A percentile compares a stretch with the other conserved stretches of the same genome.
Evolutionary conservation across 2,329 filamentous ascomycete species (phyloP).

Genomic region (Arthrobotrys musiformis): DNA sequence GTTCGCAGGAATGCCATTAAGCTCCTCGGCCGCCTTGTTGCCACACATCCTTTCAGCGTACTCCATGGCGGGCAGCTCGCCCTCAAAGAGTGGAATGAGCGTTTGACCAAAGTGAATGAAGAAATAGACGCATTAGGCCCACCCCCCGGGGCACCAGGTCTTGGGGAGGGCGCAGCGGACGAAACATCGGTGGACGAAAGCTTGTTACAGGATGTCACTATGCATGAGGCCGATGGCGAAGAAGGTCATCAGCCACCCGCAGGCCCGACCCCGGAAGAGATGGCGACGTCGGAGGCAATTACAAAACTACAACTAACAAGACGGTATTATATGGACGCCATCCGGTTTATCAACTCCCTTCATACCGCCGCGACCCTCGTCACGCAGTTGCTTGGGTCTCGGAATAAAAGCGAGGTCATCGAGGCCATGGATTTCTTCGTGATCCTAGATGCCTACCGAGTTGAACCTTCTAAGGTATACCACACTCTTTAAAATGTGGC

Average conservation of each 20-base stretch:
- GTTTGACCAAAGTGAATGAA: conserved; percentile 82
- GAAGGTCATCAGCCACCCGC: conserved; percentile 74
- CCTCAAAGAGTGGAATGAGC: conserved; percentile 83
- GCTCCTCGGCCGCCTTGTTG: conserved; percentile 84
- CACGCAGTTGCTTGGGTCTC: conserved; percentile 87
- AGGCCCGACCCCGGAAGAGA: conserved; percentile 79
- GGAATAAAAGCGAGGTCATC: conserved; percentile 98
- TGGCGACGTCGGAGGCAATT: conserved; percentile 87
- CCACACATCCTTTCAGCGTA: conserved; percentile 91
- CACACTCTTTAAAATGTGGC: neutral
- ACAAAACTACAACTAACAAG: conserved; percentile 86
- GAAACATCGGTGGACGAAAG: conserved; percentile 75
- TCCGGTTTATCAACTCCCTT: conserved; percentile 91
- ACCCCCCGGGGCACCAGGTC: conserved; percentile 75
- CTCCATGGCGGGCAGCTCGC: conserved; percentile 89
- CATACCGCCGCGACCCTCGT: conserved; percentile 83
- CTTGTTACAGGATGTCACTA: conserved; percentile 89
- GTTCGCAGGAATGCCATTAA: conserved; percentile 96
- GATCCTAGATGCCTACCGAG: conserved; percentile 92
- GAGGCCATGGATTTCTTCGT: conserved; percentile 99
- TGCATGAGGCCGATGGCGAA: conserved; percentile 68
- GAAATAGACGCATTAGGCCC: conserved; percentile 85
- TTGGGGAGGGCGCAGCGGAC: conserved; percentile 75
- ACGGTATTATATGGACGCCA: conserved; percentile 90
- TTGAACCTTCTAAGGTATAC: conserved; percentile 82